Percentiles rank a stretch among this genome's conserved stretches.
These are phyloP conservation scores for Aspergillus pseudonomiae DNA, from an alignment of 2,329 filamentous ascomycete genomes.

Conservation along the genomic window DNA sequence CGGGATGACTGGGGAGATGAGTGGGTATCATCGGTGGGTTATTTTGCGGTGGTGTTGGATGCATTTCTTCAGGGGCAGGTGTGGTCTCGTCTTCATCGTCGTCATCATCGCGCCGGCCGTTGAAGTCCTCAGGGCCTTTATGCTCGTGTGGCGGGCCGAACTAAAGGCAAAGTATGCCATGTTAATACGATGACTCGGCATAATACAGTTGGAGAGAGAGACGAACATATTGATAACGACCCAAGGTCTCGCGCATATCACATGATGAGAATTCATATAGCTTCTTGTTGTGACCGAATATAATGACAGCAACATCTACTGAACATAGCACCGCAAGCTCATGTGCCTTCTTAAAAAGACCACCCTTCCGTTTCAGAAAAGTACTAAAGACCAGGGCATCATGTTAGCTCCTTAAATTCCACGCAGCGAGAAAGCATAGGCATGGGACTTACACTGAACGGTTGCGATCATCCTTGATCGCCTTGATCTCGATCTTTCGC, in stretches of 20 bases:
- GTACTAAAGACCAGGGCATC: conserved; percentile 61
- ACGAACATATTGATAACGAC: conserved; percentile 87
- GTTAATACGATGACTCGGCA: conserved; percentile 11
- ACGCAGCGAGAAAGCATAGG: background rate
- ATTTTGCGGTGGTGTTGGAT: conserved; percentile 50
- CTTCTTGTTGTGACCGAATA: conserved; percentile 99
- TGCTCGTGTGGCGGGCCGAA: conserved; percentile 93
- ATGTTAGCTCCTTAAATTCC: conserved; percentile 3
- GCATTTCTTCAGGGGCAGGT: conserved; percentile 68
- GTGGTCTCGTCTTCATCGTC: conserved; percentile 80
- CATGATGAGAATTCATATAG: conserved; percentile 95
- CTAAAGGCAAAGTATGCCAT: conserved; percentile 52
- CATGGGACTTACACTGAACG: conserved; percentile 80
- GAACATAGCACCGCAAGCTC: conserved; percentile 97
- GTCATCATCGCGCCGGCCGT: conserved; percentile 71
- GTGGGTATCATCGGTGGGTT: conserved; percentile 67
- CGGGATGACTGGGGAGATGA: conserved; percentile 67
- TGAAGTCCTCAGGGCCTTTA: conserved; percentile 92
- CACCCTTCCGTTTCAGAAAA: conserved; percentile 97
- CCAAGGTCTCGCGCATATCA: conserved; percentile 89
- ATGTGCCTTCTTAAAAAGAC: conserved; percentile 98
- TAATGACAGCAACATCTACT: conserved; percentile 97
- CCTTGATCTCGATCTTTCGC: conserved; percentile 99
- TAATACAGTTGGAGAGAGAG: conserved; percentile 5
- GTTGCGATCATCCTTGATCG: conserved; percentile 97